Base-by-base conservation (phyloP, 1,284 basidiomycete genomes). In the Rhodofomes roseus region DNA sequence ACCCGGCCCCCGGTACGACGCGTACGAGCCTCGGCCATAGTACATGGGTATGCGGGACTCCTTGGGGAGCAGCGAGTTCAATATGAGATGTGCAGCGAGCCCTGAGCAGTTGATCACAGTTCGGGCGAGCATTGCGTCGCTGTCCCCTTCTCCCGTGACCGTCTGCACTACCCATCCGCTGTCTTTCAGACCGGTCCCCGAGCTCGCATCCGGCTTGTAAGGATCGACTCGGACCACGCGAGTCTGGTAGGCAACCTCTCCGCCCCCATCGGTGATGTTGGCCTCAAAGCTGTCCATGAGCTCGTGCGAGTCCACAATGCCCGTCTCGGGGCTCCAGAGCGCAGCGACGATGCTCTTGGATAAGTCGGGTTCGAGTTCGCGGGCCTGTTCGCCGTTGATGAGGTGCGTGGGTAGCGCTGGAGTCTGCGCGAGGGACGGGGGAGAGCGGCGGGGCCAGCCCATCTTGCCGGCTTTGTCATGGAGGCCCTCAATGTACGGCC, bases 21-120 rank as follows among this genome's bases (percentile, higher is more conserved):
- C 90, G 71, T 96, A 98, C 20, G 91, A 92, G 14, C 95, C 93
- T 58, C 87, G 84, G 0, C 85, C 88, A 64, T 86, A 92, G 72
- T 84, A 94, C 78, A 92, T 84, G 18, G 86, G 83, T 57, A 90
- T 79, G 22, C 80, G 80, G 57, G 78, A 71, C 16, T 78, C 71
- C 50, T 75, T 73, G 0, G 84, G 85, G 7, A 93, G 78, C 40
- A 94, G 72, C 2, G 87, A 81, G 66, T 94, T 94, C 40, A 92
- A 79, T 57, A 95, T 74, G 57, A 87, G 79, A 25, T 84, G 83
- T 22, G 85, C 84, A 14, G 90, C 90, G 34, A 98, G 81, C 2
- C 96, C 97, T 2, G 92, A 86, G 0, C 94, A 85, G 68, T 98
- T 96, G 71, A 99, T 87, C 25, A 99, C 76, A 2, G 88, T 90